Evolutionary conservation across 371 early-diverging fungal species (phyloP), one percentile per base, ranked within the genome.

Genomic region (Mucor saturninus): DNA sequence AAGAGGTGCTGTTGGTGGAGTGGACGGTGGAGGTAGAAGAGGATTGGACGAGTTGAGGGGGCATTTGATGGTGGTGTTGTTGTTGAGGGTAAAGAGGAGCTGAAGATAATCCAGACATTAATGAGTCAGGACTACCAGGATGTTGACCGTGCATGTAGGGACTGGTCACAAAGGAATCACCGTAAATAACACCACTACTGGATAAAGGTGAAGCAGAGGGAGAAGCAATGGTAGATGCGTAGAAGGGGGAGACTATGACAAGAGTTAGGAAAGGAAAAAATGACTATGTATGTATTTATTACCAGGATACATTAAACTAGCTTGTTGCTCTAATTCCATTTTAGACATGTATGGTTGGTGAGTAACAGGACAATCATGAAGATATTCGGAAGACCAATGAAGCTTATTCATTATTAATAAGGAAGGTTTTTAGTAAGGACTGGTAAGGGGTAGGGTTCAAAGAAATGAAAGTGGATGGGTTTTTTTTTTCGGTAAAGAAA

Each of bases 11-110:
- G 48, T 21, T 48, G 29, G 21, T 48, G n/a, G 66, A 66, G 28
- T 54, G 48, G 21, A 62, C 46, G 29, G 68, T 68, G 10, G 69
- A 60, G 5, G 46, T 64, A 15, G 74, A 72, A 21, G 71, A 72
- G 26, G 78, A 75, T 50, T 74, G 67, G 13, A 74, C 74, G 45
- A 74, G 42, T 58, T 67, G 74, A 57, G 80, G 76, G 26, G 75
- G 65, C 29, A 69, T 66, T 35, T 53, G 61, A 32, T 32, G 56
- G n/a, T 6, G 10, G 10, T 42, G 42, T 6, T 42, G 42, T 42
- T 57, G 57, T 37, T 61, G 56, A 56, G 59, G 66, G 38, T 62
- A 45, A 26, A 66, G 63, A 26, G 66, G 50, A 21, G 54, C 28
- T 31, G 56, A 26, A 26, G 69, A 61, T 21, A 64, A 60, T 49